Evolutionary conservation across 257 asterid species (phyloP), one percentile per base, ranked within the genome.

Genomic region (Capsicum pubescens): DNA sequence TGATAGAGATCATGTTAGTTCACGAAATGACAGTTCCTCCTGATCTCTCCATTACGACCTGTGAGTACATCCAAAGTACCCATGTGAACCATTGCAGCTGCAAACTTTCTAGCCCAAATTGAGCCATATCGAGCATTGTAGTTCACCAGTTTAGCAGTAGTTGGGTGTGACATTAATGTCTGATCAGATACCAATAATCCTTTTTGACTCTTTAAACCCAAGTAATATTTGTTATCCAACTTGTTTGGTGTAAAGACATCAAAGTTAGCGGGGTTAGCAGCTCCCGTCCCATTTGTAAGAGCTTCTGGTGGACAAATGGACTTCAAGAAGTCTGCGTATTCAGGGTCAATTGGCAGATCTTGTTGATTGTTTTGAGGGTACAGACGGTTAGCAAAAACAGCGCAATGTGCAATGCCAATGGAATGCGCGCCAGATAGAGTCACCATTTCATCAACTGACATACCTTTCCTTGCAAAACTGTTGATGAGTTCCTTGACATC

Each of bases 391-490:
- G 79, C 57, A 21, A 86, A 86, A 6, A 54, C 74, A 7, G 81
- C 80, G 39, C 88, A 86, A 11, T 86, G 88, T 9, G 85, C 80
- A 13, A n/a, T 63, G 1, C 88, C 88, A 19, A 85, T 82, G 1
- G 88, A 82, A 67, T 86, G 88, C 0, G 86, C 83, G 0, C 88
- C 88, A 7, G 88, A 76, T 0, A 86, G 76, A 2, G 86, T 86
- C 56, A 82, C 88, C 88, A 86, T 86, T 86, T 82, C 85, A 21
- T 76, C 17, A 44, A 66, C 32, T 7, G 88, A 86, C 74, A 86
- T 17, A 8, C 85, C 81, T 86, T 86, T 86, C 0, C 19, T 56
- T 0, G 85, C 70, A 57, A 85, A 85, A 13, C 32, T 85, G 39
- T 56, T 21, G 59, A 12, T 14, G 5, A 85, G 83, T 46, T 76